phyloP scores from a whole-genome alignment of 2,329 filamentous ascomycete genomes.

The Ophiocordyceps australis region DNA sequence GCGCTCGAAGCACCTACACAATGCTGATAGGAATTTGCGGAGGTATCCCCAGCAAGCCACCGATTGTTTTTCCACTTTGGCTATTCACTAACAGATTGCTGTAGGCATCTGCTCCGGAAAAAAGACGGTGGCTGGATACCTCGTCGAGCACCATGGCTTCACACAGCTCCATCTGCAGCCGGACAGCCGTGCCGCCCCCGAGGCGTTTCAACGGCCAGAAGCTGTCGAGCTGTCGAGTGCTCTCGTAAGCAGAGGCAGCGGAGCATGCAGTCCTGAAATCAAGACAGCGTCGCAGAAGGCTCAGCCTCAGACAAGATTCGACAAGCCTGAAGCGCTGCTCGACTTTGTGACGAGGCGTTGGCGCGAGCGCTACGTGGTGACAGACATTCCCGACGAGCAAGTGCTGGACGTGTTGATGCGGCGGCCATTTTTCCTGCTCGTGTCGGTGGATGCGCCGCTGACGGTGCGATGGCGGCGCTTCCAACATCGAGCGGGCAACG shows the following conservation, averaged over 20 bases:
- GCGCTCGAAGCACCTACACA: too few species aligned
- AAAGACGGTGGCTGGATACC: constrained; percentile 72
- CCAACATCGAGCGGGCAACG: constrained; percentile 18
- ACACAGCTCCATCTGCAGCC: constrained; percentile 43
- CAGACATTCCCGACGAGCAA: constrained; percentile 56
- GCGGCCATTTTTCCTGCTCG: constrained; percentile 80
- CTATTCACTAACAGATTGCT: too few species aligned
- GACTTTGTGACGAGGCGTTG: constrained; percentile 76
- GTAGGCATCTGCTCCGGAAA: constrained; percentile 87
- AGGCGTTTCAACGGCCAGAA: too few species aligned
- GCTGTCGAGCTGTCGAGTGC: background rate
- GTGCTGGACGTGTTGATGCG: constrained; percentile 58
- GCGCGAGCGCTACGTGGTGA: constrained; percentile 72
- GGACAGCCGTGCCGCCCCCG: background rate
- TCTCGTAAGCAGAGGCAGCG: constrained; percentile 5
- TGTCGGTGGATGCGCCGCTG: constrained; percentile 83
- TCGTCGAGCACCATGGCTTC: constrained; percentile 73
- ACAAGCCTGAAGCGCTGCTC: constrained; percentile 48
- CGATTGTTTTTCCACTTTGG: constrained; percentile 1
- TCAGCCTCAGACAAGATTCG: constrained; percentile 22
- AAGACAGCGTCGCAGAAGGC: constrained; percentile 9
- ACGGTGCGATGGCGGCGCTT: constrained; percentile 70
- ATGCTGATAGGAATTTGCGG: constrained; percentile 70
- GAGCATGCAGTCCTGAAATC: too few species aligned
- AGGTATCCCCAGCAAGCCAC: constrained; percentile 23